Percentiles rank a stretch among this genome's conserved stretches.
These are phyloP conservation scores for Ophioceras dolichostomum DNA, from an alignment of 2,329 filamentous ascomycete genomes.

Conservation along the genomic window DNA sequence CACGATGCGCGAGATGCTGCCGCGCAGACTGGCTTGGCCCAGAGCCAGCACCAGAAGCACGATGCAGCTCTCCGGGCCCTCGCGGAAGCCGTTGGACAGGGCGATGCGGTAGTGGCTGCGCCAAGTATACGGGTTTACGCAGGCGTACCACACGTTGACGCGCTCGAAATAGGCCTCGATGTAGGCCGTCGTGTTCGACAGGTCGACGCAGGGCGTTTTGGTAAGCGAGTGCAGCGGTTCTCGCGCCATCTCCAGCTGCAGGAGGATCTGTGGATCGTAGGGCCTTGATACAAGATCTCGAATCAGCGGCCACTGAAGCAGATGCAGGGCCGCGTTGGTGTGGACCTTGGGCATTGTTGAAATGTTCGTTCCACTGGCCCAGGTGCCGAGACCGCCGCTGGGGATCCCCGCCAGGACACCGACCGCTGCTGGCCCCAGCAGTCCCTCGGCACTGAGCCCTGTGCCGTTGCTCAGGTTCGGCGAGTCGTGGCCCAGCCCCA, in stretches of 20 bases:
- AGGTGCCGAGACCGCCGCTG: constrained; percentile 58
- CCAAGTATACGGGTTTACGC: constrained; percentile 76
- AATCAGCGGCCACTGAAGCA: constrained; percentile 72
- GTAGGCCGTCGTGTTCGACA: constrained; percentile 63
- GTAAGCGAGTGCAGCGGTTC: constrained; percentile 59
- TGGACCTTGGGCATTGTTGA: constrained; percentile 80
- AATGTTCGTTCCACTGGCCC: constrained; percentile 47
- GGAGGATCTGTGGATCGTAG: constrained; percentile 69
- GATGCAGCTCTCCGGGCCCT: constrained; percentile 72
- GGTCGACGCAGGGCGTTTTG: constrained; percentile 53
- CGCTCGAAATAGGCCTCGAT: constrained; percentile 70
- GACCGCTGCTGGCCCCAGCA: constrained; percentile 30
- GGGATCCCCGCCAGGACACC: constrained; percentile 43
- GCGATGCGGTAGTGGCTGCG: constrained; percentile 62
- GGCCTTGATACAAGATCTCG: constrained; percentile 63
- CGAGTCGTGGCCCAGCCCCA: constrained; percentile 41
- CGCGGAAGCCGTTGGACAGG: constrained; percentile 61
- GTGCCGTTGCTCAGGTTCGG: constrained; percentile 54
- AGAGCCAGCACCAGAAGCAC: constrained; percentile 67
- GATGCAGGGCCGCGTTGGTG: constrained; percentile 66
- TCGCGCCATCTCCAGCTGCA: constrained; percentile 70
- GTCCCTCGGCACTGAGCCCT: constrained; percentile 42
- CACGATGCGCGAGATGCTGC: constrained; percentile 63
- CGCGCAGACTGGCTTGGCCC: constrained; percentile 62
- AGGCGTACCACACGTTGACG: constrained; percentile 78